Conservation (phyloP, 192 early-diverging fungal genomes). For the Entomortierella lignicola region DNA sequence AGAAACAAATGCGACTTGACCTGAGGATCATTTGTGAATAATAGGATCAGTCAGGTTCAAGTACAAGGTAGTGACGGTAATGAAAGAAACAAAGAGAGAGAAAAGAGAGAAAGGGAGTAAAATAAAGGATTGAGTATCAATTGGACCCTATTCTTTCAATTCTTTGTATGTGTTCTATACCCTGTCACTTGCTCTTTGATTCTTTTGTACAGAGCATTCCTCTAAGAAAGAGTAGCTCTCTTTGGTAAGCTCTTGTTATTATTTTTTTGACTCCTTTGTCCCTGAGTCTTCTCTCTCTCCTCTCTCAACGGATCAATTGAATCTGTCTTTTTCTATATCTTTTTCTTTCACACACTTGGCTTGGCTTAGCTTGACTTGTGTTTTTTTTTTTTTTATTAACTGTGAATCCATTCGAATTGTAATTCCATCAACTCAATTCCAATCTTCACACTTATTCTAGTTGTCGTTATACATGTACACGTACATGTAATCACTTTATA, state of each 20-base stretch:
- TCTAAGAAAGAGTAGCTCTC: too few relatives aligned
- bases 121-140: background rate
- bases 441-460: background rate
- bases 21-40: background rate
- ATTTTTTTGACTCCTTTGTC: background rate
- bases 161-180: too few relatives aligned
- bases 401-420: background rate
- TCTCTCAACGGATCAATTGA: background rate
- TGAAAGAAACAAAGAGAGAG: background rate
- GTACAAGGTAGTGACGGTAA: background rate
- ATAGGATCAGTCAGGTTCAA: background rate
- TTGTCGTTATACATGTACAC: too few relatives aligned
- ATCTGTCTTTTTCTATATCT: background rate
- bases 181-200: too few relatives aligned
- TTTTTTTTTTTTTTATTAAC: background rate
- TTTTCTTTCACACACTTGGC: background rate
- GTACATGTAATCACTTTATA: too few relatives aligned
- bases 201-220: background rate
- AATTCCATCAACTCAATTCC: background rate
- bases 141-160: too few relatives aligned
- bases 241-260: background rate
- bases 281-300: too few relatives aligned
- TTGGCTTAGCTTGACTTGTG: too few relatives aligned
- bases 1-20: slow-evolving; percentile 10
- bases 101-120: background rate